phyloP scores from a whole-genome alignment of 2,329 filamentous ascomycete species.

The Xylariaceae sp. region DNA sequence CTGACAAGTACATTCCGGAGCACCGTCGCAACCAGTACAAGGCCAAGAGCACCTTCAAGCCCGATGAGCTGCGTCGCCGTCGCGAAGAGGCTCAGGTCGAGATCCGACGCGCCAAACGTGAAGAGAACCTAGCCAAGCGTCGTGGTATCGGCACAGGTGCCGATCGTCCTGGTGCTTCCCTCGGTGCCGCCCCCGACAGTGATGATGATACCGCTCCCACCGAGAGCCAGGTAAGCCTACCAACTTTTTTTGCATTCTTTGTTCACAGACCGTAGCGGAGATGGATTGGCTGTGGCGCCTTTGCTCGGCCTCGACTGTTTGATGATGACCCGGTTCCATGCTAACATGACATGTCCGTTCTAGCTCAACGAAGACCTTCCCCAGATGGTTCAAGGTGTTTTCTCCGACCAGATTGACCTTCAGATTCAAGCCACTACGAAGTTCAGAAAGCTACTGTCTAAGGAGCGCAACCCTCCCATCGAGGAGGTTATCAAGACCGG shows the following conservation, averaged over 20 bases:
- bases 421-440: constrained; percentile 98
- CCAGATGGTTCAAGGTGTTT: constrained; percentile 95
- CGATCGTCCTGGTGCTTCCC: constrained; percentile 71
- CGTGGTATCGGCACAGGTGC: constrained; percentile 84
- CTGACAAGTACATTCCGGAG: constrained; percentile 98
- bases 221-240: constrained; percentile 78
- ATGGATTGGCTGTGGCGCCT: neutral
- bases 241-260: neutral
- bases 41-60: constrained; percentile 98
- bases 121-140: constrained; percentile 98
- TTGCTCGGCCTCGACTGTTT: neutral
- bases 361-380: constrained; percentile 97
- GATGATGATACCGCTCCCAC: constrained; percentile 95
- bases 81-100: constrained; percentile 99
- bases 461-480: constrained; percentile 98
- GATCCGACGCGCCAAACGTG: constrained; percentile 96
- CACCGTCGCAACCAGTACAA: constrained; percentile 99
- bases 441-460: constrained; percentile 95
- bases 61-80: constrained; percentile 94
- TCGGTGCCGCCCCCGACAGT: constrained; percentile 88
- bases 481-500: constrained; percentile 99
- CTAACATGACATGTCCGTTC: neutral
- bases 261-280: neutral
- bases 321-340: neutral
- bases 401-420: constrained; percentile 96